A percentile compares a stretch with the other conserved stretches of the same genome.
Evolutionary conservation across 371 early-diverging fungal genomes (phyloP).

Genomic region (Catenaria anguillulae): DNA sequence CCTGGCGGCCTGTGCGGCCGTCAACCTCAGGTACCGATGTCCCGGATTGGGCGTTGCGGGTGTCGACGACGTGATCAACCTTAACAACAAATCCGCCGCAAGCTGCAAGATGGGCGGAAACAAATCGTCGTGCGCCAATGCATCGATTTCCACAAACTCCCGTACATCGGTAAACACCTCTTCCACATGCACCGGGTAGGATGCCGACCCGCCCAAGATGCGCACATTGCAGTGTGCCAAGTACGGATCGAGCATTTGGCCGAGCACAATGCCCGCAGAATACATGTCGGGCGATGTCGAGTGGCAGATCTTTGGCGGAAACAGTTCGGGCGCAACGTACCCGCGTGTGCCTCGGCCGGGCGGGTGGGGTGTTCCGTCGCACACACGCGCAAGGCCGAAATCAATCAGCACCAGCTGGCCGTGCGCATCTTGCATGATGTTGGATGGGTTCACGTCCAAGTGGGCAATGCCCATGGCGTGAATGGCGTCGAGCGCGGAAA

Average conservation of each 20-base stretch:
- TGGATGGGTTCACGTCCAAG: conserved; percentile 17
- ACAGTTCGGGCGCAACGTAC: conserved; percentile 37
- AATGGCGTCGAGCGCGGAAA: conserved; percentile 1
- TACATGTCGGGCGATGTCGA: conserved; percentile 19
- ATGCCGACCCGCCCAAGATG: conserved; percentile 6
- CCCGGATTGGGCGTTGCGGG: background rate
- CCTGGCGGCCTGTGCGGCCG: background rate
- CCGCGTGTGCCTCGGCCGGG: conserved; percentile 29
- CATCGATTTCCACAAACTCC: conserved; percentile 6
- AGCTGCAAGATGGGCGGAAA: conserved; percentile 1
- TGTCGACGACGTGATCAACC: background rate
- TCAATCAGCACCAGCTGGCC: conserved; percentile 18
- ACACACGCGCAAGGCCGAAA: conserved; percentile 15
- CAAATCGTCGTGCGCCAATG: background rate
- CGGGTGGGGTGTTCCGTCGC: conserved; percentile 9
- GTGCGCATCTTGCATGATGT: conserved; percentile 18
- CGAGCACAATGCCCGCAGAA: conserved; percentile 18
- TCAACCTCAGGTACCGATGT: background rate
- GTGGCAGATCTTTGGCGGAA: conserved; percentile 11
- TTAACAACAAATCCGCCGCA: background rate
- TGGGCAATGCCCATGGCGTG: conserved; percentile 15
- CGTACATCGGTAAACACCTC: background rate
- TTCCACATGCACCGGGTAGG: conserved; percentile 7
- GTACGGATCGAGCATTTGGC: conserved; percentile 19
- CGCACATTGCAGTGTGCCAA: conserved; percentile 9